Base-by-base conservation (phyloP, 2,329 filamentous ascomycete genomes). In the Albifimbria verrucaria region DNA sequence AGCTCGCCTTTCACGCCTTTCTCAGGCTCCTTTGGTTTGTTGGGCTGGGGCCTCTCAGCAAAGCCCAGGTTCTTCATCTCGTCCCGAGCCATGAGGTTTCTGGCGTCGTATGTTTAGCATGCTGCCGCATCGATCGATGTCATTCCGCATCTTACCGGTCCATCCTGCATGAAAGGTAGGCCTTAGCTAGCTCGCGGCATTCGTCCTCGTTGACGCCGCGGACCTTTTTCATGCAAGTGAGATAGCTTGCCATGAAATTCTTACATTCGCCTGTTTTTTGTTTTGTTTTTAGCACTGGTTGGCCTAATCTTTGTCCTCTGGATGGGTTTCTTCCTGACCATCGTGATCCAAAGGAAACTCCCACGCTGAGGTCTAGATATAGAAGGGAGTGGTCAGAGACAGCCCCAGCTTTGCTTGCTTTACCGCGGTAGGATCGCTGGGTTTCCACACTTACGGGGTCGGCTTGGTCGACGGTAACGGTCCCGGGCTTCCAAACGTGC, bases 31-130 rank as follows among this genome's bases (percentile, higher is more conserved):
- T 61, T 57, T 50, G 56, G 52, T 44, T 61, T 60, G 25, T n/a
- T 26, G 23, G 21, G 60, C 57, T 55, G 57, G 52, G 52, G 60
- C 55, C 46, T 68, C 65, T 45, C 44, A 17, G 77, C 62, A 62
- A 96, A 94, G 0, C 94, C 94, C 41, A 99, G 77, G 66, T 99
- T 99, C 71, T 89, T 91, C 72, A 97, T 94, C 55, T 96, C 90
- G 66, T 99, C 94, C 61, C 83, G 90, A 7, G 92, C 92, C 94
- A 99, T 99, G 26, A 99, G 77, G 67, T 97, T 97, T 61, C 92
- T 92, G 49, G 22, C 47, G 11, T 32, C n/a, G 25, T 4, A 24
- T 4, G 17, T 22, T 36, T 41, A 42, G 32, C n/a, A n/a, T n/a
- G n/a, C 36, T n/a, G 51, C 18, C 22, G 11, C 49, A 32, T 45